Evolutionary conservation across 495 filamentous ascomycete species (phyloP), one percentile per base, ranked within the genome.

Genomic region (Neurospora sp.): DNA sequence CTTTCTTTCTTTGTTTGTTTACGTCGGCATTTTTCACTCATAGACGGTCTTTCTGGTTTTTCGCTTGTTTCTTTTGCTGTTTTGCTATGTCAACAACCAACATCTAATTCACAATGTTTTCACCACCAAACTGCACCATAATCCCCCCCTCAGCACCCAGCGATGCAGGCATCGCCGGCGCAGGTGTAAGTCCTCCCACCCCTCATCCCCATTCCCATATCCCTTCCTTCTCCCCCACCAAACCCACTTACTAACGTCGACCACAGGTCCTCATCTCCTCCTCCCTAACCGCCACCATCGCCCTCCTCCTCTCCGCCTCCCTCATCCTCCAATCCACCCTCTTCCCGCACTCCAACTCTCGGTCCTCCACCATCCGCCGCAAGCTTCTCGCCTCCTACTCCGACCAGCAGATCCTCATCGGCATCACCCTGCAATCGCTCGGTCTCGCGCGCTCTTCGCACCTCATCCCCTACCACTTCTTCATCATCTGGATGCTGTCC

Each of bases 401-500:
- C 39, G 88, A 90, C 80, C 87, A 89, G 77, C 88, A 89, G 79
- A 87, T 90, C 81, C 80, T 89, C 39, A 86, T 86, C 3, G 88
- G 88, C 66, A 89, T 90, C 81, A 87, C 86, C 27, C 85, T 90
- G 75, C 88, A 87, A 76, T 75, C 78, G 76, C 82, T 89, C 44
- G 88, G 84, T 10, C 82, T 90, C 1, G 83, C 83, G 0, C 86
- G 86, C 76, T 80, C 83, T 31, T 54, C 81, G 27, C 78, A 81
- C n/a, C 82, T 90, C 74, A 80, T 86, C 11, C 83, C 86, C 0
- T 90, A 90, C 80, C 88, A 90, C 78, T 89, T 89, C 81, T 89
- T 90, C 80, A 81, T 89, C 70, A 82, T 90, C 71, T 90, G 88
- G 88, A 88, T 89, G 82, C 82, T 90, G 4, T 86, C 85, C 0